Base-by-base conservation (phyloP, 2,329 filamentous ascomycete genomes). In the Phaeoacremonium minimum region DNA sequence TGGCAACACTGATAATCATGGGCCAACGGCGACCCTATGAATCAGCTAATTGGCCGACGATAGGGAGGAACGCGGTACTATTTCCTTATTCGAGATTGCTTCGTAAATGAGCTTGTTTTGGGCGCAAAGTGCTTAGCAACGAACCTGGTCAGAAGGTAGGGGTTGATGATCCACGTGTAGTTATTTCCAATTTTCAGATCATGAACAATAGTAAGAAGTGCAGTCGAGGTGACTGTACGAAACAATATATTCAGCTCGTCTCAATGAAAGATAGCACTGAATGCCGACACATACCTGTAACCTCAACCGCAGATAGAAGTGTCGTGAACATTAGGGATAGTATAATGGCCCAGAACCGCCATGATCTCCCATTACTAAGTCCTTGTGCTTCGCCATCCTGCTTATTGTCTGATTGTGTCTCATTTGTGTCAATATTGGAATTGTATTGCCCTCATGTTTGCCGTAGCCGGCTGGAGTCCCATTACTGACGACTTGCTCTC, bases 1-100 rank as follows among this genome's bases (percentile, higher is more conserved):
- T 42, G 12, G 51, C 53, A 4, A 75, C 60, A 4, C 66, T 52
- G 11, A 51, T 33, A 1, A 72, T 51, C 14, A 58, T 55, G 17
- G 61, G 48, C 22, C 53, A 60, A 18, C 67, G 59, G 3, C 73
- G 58, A 2, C 75, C 72, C 43, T 67, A 76, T 13, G 18, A 15
- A 9, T 30, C 18, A 8, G 28, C 28, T 1, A 72, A 42, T 42
- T 75, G 69, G 1, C 68, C 69, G 29, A 66, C 70, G 0, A 73
- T 42, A 0, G 72, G 72, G 26, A 70, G 69, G 4, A 72, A 55
- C 3, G 63, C 61, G 12, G 40, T 30, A 18, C 41, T 39, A n/a
- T n/a, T n/a, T n/a, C n/a, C n/a, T n/a, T n/a, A n/a, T n/a, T n/a
- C n/a, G n/a, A n/a, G n/a, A 16, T n/a, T 9, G 11, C 11, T 14